A percentile compares a stretch with the other conserved stretches of the same genome.
Conservation (phyloP, 192 early-diverging fungal genomes). For the Coemansia sp. region DNA sequence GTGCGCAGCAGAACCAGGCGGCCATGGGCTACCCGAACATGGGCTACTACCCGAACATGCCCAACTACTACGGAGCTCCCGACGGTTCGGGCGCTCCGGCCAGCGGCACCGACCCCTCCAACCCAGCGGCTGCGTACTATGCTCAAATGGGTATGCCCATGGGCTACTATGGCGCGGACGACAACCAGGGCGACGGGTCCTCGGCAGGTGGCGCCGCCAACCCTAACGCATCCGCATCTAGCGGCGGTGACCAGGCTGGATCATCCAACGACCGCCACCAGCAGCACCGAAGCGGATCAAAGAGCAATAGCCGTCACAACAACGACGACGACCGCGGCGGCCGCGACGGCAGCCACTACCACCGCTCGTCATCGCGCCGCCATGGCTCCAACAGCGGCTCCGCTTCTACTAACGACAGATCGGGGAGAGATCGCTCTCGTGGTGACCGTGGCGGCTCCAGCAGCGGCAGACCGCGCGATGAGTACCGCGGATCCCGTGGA, state of each 20-base stretch:
- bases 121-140: constrained; percentile 21
- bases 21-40: constrained; percentile 30
- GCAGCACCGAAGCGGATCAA: constrained; percentile 6
- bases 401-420: constrained; percentile 14
- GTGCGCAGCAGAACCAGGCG: constrained; percentile 18
- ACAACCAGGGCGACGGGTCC: constrained; percentile 28
- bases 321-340: constrained; percentile 21
- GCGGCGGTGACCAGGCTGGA: constrained; percentile 16
- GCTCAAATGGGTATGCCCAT: constrained; percentile 38
- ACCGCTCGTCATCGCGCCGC: constrained; percentile 42
- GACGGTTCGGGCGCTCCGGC: constrained; percentile 10
- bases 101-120: constrained; percentile 9
- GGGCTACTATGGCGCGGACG: constrained; percentile 33
- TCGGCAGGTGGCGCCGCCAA: neutral
- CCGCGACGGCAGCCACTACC: constrained; percentile 20
- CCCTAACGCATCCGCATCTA: neutral
- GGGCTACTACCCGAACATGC: constrained; percentile 38
- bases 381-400: constrained; percentile 16
- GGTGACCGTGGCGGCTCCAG: constrained; percentile 15
- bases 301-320: constrained; percentile 9
- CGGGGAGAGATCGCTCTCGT: constrained; percentile 34
- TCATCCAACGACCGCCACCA: constrained; percentile 9
- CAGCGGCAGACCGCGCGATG: constrained; percentile 23
- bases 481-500: constrained; percentile 20
- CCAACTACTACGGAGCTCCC: constrained; percentile 28